phyloP scores from a whole-genome alignment of 139 green algal genomes.

The Microglena sp. region DNA sequence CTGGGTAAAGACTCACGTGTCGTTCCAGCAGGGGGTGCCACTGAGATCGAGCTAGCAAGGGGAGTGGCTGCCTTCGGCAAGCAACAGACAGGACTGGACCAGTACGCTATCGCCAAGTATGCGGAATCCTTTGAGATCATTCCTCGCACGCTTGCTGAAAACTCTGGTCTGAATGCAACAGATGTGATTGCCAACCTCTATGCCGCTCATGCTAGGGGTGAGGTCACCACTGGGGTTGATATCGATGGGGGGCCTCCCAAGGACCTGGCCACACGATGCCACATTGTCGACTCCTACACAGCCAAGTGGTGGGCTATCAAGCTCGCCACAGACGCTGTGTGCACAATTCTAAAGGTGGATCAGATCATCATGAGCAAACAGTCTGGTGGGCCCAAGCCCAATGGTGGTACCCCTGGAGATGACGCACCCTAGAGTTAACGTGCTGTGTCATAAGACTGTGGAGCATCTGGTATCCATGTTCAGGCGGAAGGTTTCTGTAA shows the following conservation, averaged over 20 bases:
- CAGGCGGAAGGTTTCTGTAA: too few species aligned
- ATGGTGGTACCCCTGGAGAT: too few species aligned
- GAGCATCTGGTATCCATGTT: too few species aligned
- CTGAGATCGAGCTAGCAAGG: conserved; percentile 81
- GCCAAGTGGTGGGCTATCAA: conserved; percentile 94
- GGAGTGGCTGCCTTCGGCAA: conserved; percentile 54
- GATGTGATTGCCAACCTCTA: conserved; percentile 73
- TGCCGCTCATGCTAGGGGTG: conserved; percentile 58
- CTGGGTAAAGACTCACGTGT: conserved; percentile 69
- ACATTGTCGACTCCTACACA: conserved; percentile 65
- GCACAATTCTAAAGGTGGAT: conserved; percentile 92
- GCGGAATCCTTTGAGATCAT: conserved; percentile 83
- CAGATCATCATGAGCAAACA: conserved; percentile 98
- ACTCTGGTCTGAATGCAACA: conserved; percentile 53
- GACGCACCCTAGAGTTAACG: too few species aligned
- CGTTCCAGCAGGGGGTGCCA: conserved; percentile 74
- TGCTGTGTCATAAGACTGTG: too few species aligned
- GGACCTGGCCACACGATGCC: conserved; percentile 44
- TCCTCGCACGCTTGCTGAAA: conserved; percentile 81
- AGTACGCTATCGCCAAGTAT: conserved; percentile 92
- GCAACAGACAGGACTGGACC: conserved; percentile 86
- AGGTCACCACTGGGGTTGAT: conserved; percentile 71
- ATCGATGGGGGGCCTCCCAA: conserved; percentile 59
- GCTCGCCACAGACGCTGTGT: conserved; percentile 82
- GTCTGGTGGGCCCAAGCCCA: conserved; percentile 72